phyloP scores from a whole-genome alignment of 202 grass and related monocot genomes.

The Digitaria exilis region DNA sequence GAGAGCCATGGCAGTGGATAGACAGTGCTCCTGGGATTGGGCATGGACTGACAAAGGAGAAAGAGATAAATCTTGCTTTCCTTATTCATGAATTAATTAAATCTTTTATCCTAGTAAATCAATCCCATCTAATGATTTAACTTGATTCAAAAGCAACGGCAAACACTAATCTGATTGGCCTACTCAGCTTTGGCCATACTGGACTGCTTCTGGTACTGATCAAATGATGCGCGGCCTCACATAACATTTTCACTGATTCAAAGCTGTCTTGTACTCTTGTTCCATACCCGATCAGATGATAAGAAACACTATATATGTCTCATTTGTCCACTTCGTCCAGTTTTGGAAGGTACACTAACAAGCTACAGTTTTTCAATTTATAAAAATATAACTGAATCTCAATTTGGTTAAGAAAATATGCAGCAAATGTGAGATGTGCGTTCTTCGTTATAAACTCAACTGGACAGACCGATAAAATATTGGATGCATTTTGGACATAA shows the following conservation, averaged over 20 bases:
- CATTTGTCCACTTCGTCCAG: neutral
- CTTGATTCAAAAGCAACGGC: too few species aligned
- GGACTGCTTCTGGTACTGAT: neutral
- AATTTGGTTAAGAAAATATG: neutral
- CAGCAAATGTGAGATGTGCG: neutral
- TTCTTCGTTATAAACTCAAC: neutral
- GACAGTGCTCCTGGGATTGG: neutral
- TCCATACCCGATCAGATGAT: neutral
- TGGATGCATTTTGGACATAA: neutral
- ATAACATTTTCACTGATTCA: neutral
- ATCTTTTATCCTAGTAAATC: neutral
- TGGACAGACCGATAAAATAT: neutral
- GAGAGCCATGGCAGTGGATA: neutral
- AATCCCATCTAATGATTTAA: neutral
- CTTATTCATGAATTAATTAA: neutral
- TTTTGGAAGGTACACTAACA: conserved; percentile 1
- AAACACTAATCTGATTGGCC: conserved; percentile 9
- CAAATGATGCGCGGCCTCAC: neutral
- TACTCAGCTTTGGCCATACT: neutral
- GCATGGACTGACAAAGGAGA: neutral
- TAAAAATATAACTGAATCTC: neutral
- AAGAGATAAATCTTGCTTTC: neutral
- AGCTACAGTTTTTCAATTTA: neutral
- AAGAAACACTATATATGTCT: neutral
- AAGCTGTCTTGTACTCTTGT: neutral